phyloP scores from a whole-genome alignment of 2,329 filamentous ascomycete species.

The Aspergillus viridinutans region DNA sequence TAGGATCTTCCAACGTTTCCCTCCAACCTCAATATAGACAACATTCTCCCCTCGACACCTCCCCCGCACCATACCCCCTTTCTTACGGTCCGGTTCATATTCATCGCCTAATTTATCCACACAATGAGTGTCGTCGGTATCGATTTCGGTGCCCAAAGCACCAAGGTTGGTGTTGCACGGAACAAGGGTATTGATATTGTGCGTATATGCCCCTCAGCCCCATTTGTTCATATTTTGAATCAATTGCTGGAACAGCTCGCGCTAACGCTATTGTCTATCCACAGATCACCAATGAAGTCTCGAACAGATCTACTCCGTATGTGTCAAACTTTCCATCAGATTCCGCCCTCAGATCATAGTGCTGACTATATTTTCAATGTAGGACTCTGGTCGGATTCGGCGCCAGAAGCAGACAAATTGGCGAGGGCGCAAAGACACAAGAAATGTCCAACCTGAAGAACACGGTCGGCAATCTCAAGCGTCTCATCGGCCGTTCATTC shows the following conservation, averaged over 20 bases:
- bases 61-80: slow-evolving; percentile 4
- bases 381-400: slow-evolving; percentile 94
- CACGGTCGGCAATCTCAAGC: slow-evolving; percentile 89
- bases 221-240: background rate
- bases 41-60: slow-evolving; percentile 2
- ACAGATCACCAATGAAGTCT: slow-evolving; percentile 98
- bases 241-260: slow-evolving; percentile 2
- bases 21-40: slow-evolving; percentile 7
- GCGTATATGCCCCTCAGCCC: slow-evolving; percentile 48
- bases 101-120: slow-evolving; percentile 22
- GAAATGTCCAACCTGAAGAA: slow-evolving; percentile 99
- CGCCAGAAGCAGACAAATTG: slow-evolving; percentile 87
- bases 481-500: slow-evolving; percentile 80
- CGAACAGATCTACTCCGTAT: slow-evolving; percentile 96
- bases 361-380: slow-evolving; percentile 16
- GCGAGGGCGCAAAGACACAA: slow-evolving; percentile 94
- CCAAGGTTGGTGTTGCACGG: slow-evolving; percentile 92
- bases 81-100: slow-evolving; percentile 7
- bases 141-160: slow-evolving; percentile 95
- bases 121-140: slow-evolving; percentile 68
- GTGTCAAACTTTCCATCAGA: slow-evolving; percentile 40
- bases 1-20: slow-evolving; percentile 6
- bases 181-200: slow-evolving; percentile 99
- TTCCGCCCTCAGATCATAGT: slow-evolving; percentile 7
- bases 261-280: slow-evolving; percentile 14